Evolutionary conservation across 805 yeast species (phyloP).

Genomic region (Metschnikowia lunata): DNA sequence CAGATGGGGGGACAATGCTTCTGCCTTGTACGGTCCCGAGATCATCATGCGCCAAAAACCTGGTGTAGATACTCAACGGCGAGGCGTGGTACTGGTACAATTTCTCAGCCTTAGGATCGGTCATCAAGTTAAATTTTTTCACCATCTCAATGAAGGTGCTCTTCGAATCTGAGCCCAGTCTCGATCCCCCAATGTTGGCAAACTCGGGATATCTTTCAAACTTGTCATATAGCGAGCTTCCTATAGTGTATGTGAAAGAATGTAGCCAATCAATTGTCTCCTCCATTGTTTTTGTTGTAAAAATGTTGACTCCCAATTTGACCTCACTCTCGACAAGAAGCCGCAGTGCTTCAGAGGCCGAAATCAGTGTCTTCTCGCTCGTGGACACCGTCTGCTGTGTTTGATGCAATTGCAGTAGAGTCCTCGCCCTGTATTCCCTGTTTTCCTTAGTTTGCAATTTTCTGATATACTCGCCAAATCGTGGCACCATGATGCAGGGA

Average conservation of each 20-base stretch:
- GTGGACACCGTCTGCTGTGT: not conserved
- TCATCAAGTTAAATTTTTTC: slow-evolving; percentile 55
- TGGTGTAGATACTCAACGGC: slow-evolving; percentile 28
- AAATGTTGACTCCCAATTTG: slow-evolving; percentile 44
- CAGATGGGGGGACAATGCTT: slow-evolving; percentile 45
- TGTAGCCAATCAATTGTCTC: slow-evolving; percentile 52
- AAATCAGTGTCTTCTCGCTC: slow-evolving; percentile 5
- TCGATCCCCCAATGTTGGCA: slow-evolving; percentile 51
- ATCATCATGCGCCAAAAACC: slow-evolving; percentile 21
- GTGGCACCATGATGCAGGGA: slow-evolving; percentile 45
- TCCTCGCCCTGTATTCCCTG: slow-evolving; percentile 33
- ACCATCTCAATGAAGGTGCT: slow-evolving; percentile 49
- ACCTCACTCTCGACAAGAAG: slow-evolving; percentile 45
- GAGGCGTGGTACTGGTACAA: slow-evolving; percentile 39
- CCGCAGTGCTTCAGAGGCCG: slow-evolving; percentile 35
- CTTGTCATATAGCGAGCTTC: slow-evolving; percentile 48
- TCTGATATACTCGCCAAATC: slow-evolving; percentile 43
- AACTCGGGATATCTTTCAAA: slow-evolving; percentile 49
- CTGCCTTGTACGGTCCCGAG: slow-evolving; percentile 39
- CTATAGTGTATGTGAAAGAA: slow-evolving; percentile 53
- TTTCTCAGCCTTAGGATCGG: slow-evolving; percentile 46
- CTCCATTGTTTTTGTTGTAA: slow-evolving; percentile 42
- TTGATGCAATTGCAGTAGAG: slow-evolving; percentile 13
- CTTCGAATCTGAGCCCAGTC: slow-evolving; percentile 47
- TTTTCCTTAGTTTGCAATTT: slow-evolving; percentile 45